A percentile compares a stretch with the other conserved stretches of the same genome.
phyloP scores from a whole-genome alignment of 495 filamentous ascomycete species.

The Podospora comata region DNA sequence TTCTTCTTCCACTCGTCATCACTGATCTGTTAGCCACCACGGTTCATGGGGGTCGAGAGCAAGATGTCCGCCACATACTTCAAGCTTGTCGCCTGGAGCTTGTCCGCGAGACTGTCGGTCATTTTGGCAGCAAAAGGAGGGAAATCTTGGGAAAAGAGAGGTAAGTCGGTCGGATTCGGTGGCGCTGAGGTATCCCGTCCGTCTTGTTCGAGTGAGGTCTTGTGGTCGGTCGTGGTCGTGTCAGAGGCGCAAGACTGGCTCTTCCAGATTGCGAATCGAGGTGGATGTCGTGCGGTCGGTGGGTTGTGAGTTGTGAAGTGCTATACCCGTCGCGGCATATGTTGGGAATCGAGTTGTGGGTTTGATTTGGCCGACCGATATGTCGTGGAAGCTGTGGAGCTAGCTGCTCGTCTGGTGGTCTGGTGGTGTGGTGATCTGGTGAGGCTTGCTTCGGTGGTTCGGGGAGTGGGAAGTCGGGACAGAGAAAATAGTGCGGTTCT shows the following conservation, averaged over 20 bases:
- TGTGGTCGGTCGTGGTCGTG: background rate
- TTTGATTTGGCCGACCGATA: background rate
- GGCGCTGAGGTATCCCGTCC: background rate
- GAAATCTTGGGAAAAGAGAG: background rate
- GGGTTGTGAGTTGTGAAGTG: background rate
- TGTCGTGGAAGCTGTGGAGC: background rate
- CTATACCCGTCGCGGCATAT: conserved; percentile 5
- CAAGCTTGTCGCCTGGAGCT: conserved; percentile 68
- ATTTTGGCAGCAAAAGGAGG: conserved; percentile 30
- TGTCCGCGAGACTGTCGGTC: conserved; percentile 58
- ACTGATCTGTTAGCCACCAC: conserved; percentile 31
- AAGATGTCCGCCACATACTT: conserved; percentile 48
- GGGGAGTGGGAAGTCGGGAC: background rate
- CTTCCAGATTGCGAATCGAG: background rate
- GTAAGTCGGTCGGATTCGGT: background rate
- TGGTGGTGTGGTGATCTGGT: background rate
- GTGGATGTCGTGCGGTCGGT: background rate
- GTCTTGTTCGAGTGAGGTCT: background rate
- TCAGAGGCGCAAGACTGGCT: background rate
- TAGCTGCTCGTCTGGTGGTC: background rate
- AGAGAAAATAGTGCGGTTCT: background rate
- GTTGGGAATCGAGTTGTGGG: background rate
- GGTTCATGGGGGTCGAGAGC: conserved; percentile 3
- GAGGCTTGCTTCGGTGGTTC: background rate
- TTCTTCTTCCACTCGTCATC: conserved; percentile 74